These are phyloP conservation scores for Penicillium ucsense DNA, from an alignment of 495 filamentous ascomycete species.

Conservation along the genomic window DNA sequence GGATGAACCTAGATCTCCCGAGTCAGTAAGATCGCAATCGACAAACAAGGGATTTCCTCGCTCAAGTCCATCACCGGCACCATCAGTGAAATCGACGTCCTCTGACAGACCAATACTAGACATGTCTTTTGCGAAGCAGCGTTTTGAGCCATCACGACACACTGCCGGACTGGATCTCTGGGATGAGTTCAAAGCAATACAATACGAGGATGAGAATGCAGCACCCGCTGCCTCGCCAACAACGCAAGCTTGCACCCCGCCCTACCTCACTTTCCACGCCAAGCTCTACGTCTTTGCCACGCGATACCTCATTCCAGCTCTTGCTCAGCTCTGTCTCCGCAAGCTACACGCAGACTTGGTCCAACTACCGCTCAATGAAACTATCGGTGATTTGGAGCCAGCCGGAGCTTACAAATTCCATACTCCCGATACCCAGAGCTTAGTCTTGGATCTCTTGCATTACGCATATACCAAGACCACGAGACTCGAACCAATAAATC, in stretches of 20 bases:
- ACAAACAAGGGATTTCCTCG: background rate
- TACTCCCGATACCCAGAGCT: conserved; percentile 18
- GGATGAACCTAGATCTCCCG: background rate
- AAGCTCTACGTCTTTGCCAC: conserved; percentile 41
- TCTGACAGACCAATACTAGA: conserved; percentile 25
- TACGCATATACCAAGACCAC: conserved; percentile 36
- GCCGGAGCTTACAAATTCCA: conserved; percentile 13
- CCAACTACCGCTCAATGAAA: conserved; percentile 17
- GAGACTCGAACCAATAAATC: conserved; percentile 33
- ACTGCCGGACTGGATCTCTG: conserved; percentile 29
- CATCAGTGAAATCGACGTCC: too few species aligned
- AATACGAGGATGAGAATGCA: conserved; percentile 23
- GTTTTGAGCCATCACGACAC: conserved; percentile 19
- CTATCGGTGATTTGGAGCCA: background rate
- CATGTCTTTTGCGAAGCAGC: conserved; percentile 35
- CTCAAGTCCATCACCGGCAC: conserved; percentile 1
- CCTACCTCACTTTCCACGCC: conserved; percentile 38
- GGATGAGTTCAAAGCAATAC: conserved; percentile 31
- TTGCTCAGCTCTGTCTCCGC: conserved; percentile 35
- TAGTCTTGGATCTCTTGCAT: conserved; percentile 32
- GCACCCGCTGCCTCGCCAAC: background rate
- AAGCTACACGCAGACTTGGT: conserved; percentile 33
- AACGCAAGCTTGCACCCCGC: conserved; percentile 10
- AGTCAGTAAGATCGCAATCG: background rate
- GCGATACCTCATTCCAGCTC: conserved; percentile 33